Conservation (phyloP, 2,329 filamentous ascomycete species). For the Pseudopyricularia cyperi region DNA sequence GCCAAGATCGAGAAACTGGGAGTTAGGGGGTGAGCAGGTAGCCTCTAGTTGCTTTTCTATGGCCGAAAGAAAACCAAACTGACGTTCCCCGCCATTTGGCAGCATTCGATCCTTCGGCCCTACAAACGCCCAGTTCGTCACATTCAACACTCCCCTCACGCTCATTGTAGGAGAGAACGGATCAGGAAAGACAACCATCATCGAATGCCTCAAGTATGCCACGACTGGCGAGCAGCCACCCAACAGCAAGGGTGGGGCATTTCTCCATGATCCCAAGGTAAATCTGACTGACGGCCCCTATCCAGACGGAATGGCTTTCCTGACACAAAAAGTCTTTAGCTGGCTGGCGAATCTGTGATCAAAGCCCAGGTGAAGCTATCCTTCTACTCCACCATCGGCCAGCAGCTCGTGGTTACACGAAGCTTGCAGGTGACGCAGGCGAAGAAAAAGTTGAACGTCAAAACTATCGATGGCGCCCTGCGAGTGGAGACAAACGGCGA, state of each 20-base stretch:
- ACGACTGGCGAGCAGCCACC: constrained; percentile 89
- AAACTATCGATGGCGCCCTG: constrained; percentile 73
- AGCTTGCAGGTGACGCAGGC: constrained; percentile 79
- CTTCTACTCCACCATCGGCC: constrained; percentile 67
- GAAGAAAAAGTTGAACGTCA: constrained; percentile 62
- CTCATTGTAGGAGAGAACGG: constrained; percentile 96
- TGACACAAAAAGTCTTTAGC: constrained; percentile 18
- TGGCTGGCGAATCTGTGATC: constrained; percentile 66
- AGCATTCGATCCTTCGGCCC: constrained; percentile 70
- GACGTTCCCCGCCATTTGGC: not conserved
- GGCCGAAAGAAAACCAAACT: not conserved
- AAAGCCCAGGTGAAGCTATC: constrained; percentile 83
- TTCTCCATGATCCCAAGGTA: constrained; percentile 93
- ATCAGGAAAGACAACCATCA: constrained; percentile 97
- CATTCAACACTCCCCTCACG: constrained; percentile 82
- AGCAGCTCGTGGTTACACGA: constrained; percentile 70
- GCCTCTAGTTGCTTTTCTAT: not conserved
- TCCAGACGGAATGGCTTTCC: not conserved
- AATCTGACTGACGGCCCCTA: not conserved
- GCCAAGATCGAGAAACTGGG: constrained; percentile 13
- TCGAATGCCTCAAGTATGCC: constrained; percentile 96
- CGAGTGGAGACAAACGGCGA: constrained; percentile 69
- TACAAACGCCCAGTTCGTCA: constrained; percentile 58
- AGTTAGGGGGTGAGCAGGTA: constrained; percentile 9
- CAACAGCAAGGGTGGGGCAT: constrained; percentile 81